Percentiles rank a stretch among this genome's conserved stretches.
Evolutionary conservation across 1,284 basidiomycete species (phyloP).

Genomic region (Peniophora sp.): DNA sequence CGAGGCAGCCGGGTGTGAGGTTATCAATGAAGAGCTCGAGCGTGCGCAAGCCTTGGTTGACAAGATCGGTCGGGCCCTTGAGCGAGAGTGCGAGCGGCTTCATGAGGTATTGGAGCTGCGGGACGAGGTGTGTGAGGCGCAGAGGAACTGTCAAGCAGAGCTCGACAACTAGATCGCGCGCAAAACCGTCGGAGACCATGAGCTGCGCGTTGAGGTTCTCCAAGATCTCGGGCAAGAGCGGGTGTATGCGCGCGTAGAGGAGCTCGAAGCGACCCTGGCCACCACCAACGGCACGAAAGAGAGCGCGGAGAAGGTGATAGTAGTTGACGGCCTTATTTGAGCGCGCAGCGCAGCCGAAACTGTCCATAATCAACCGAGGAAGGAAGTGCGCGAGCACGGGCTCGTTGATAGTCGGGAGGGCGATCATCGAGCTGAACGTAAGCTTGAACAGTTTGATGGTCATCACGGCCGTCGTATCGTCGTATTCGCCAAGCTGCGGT

Average conservation of each 20-base stretch:
- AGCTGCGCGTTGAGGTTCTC: conserved; percentile 91
- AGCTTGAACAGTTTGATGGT: conserved; percentile 94
- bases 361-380: conserved; percentile 94
- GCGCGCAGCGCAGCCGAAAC: conserved; percentile 90
- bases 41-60: conserved; percentile 93
- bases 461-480: conserved; percentile 74
- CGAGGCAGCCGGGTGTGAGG: conserved; percentile 95
- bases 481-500: conserved; percentile 79
- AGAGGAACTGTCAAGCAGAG: conserved; percentile 96
- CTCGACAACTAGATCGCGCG: conserved; percentile 91
- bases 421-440: conserved; percentile 86
- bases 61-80: conserved; percentile 82
- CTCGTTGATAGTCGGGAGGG: conserved; percentile 80
- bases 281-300: conserved; percentile 96
- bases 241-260: conserved; percentile 94
- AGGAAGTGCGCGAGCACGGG: conserved; percentile 89
- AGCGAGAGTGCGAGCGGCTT: conserved; percentile 91
- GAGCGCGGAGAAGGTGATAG: conserved; percentile 87
- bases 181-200: conserved; percentile 69
- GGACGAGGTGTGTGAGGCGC: conserved; percentile 91
- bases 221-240: conserved; percentile 94
- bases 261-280: conserved; percentile 92
- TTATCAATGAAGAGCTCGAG: conserved; percentile 99
- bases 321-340: conserved; percentile 90
- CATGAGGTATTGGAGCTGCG: conserved; percentile 95